Conservation (phyloP, 2,329 filamentous ascomycete species). For the Colletotrichum orchidophilum region DNA sequence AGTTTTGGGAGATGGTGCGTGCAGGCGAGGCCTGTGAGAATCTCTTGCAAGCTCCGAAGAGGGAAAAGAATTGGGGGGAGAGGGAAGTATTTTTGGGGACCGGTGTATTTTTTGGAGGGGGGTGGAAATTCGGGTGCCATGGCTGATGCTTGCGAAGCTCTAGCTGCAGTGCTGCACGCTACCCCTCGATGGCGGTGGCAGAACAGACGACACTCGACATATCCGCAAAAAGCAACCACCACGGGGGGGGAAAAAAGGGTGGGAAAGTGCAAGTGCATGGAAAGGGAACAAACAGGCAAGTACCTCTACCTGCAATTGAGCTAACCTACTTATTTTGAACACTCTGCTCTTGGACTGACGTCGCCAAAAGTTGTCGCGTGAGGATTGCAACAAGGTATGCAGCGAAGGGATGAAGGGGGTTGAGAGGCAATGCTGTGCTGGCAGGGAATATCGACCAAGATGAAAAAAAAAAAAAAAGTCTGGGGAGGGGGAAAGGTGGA, state of each 20-base stretch:
- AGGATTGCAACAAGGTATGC: constrained; percentile 1
- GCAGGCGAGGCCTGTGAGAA: constrained; percentile 28
- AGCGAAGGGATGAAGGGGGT: constrained; percentile 16
- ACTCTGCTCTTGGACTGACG: background rate
- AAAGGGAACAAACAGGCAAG: background rate
- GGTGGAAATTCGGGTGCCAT: background rate
- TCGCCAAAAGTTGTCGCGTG: constrained; percentile 23
- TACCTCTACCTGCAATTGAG: constrained; percentile 7
- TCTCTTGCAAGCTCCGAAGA: constrained; percentile 3
- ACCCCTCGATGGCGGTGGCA: background rate
- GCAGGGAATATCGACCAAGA: background rate
- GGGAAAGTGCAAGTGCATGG: background rate
- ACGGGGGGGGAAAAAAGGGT: background rate
- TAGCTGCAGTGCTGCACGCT: background rate
- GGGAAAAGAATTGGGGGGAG: background rate
- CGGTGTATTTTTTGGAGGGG: background rate
- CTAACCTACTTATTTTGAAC: background rate
- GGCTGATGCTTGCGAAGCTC: background rate
- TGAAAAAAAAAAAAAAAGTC: constrained; percentile 13
- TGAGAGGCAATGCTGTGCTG: constrained; percentile 6
- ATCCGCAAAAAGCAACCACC: background rate
- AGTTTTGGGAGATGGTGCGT: constrained; percentile 32
- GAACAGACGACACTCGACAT: background rate
- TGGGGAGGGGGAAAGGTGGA: constrained; percentile 10
- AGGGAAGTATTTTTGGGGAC: constrained; percentile 1